phyloP scores from a whole-genome alignment of 2,329 filamentous ascomycete genomes.

The Akanthomyces lecanii region DNA sequence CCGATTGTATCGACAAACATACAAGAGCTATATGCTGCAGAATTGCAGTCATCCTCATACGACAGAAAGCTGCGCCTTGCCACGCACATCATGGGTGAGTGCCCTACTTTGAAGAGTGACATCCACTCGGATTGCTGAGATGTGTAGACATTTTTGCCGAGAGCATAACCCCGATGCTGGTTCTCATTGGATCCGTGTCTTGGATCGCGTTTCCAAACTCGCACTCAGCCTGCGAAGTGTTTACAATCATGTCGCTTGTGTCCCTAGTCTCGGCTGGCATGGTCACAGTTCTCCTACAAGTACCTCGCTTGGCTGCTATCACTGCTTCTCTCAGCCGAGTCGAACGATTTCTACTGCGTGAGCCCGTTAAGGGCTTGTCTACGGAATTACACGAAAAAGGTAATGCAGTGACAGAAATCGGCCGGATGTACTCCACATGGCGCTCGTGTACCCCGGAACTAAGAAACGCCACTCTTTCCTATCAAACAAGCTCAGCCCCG shows the following conservation, averaged over 20 bases:
- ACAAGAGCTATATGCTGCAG: background rate
- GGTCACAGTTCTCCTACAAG: background rate
- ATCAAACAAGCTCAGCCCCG: background rate
- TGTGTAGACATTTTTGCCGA: background rate
- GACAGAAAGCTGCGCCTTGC: background rate
- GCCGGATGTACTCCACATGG: background rate
- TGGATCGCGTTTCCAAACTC: background rate
- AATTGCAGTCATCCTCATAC: background rate
- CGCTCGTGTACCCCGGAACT: background rate
- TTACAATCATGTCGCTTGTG: conserved; percentile 1
- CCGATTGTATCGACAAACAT: background rate
- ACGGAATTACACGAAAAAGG: background rate
- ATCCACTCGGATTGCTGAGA: background rate
- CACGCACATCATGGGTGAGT: background rate
- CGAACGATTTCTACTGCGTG: background rate
- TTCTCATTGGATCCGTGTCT: conserved; percentile 5
- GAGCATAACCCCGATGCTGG: conserved; percentile 1
- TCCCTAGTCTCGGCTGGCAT: background rate
- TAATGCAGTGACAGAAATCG: background rate
- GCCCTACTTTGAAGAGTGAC: background rate
- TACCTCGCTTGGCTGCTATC: background rate
- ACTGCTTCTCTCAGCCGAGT: background rate
- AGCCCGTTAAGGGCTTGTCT: background rate
- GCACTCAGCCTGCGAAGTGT: background rate
- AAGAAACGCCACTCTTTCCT: background rate